These are phyloP conservation scores for Ogataea minuta DNA, from an alignment of 805 yeast species.

Conservation along the genomic window DNA sequence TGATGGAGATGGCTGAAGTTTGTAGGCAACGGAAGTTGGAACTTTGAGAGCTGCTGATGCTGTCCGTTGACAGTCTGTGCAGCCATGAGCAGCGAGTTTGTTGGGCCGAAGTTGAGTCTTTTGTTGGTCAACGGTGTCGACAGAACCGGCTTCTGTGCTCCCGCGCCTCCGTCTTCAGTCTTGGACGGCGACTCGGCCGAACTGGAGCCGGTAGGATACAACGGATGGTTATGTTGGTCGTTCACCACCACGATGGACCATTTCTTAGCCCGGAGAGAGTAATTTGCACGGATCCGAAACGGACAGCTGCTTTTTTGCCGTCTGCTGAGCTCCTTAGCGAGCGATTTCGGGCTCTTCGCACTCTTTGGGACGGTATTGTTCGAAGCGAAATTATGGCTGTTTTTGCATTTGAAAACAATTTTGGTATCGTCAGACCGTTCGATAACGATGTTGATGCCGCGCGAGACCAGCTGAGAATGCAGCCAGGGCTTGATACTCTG, in stretches of 20 bases:
- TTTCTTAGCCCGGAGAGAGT: constrained; percentile 45
- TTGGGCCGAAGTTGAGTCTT: constrained; percentile 23
- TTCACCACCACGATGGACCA: constrained; percentile 65
- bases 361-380: constrained; percentile 7
- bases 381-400: constrained; percentile 27
- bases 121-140: constrained; percentile 8
- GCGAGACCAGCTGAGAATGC: constrained; percentile 43
- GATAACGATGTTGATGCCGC: constrained; percentile 56
- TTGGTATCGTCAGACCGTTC: constrained; percentile 61
- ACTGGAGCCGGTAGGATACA: constrained; percentile 24
- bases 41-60: constrained; percentile 18
- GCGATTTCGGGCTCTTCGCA: constrained; percentile 13
- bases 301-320: constrained; percentile 47
- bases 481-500: constrained; percentile 63
- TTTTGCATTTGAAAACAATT: constrained; percentile 61
- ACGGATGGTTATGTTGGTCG: constrained; percentile 57
- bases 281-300: constrained; percentile 63
- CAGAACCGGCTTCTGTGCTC: constrained; percentile 9
- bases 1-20: constrained; percentile 19
- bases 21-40: constrained; percentile 24
- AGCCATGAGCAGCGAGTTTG: constrained; percentile 25
- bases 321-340: constrained; percentile 15
- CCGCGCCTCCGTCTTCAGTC: constrained; percentile 6
- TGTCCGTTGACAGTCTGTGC: constrained; percentile 22
- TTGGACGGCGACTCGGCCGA: constrained; percentile 10